Conservation (phyloP, 2,329 filamentous ascomycete genomes). For the Paradendryphiella salina region DNA sequence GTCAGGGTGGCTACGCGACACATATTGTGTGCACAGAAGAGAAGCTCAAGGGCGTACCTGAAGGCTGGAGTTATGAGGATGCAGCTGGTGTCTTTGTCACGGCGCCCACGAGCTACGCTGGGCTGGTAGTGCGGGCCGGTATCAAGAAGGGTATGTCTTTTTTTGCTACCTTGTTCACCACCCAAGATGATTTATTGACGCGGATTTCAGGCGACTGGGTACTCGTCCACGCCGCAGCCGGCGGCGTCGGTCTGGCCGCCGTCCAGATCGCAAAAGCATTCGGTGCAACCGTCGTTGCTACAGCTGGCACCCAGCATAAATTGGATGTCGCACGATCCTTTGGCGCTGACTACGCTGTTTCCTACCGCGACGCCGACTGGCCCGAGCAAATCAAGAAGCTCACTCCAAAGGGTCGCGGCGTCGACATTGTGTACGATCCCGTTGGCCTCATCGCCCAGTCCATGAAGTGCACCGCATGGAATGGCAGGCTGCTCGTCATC, state of each 20-base stretch:
- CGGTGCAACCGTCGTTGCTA: conserved; percentile 90
- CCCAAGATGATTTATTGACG: not conserved
- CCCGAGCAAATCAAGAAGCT: conserved; percentile 73
- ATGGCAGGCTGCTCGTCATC: conserved; percentile 82
- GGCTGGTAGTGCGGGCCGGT: conserved; percentile 74
- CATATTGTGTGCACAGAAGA: conserved; percentile 69
- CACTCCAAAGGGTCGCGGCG: conserved; percentile 71
- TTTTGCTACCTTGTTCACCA: not conserved
- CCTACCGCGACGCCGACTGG: conserved; percentile 70
- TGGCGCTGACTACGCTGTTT: conserved; percentile 80
- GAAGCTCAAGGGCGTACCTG: conserved; percentile 71
- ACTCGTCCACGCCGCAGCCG: conserved; percentile 87
- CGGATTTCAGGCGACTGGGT: conserved; percentile 70
- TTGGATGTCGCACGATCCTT: conserved; percentile 76
- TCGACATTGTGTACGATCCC: conserved; percentile 94
- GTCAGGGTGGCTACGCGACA: conserved; percentile 84
- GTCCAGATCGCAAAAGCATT: conserved; percentile 93
- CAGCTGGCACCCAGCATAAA: conserved; percentile 79
- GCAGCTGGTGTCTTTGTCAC: conserved; percentile 91
- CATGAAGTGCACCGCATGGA: conserved; percentile 93
- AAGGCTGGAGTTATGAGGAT: conserved; percentile 80
- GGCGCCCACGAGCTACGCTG: conserved; percentile 85
- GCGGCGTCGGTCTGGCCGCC: conserved; percentile 86
- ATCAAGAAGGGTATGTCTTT: conserved; percentile 61
- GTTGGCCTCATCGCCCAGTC: conserved; percentile 86